Evolutionary conservation across 768 basidiomycete genomes (phyloP), one percentile per base, ranked within the genome.

Genomic region (Rhizopogon vesiculosus): DNA sequence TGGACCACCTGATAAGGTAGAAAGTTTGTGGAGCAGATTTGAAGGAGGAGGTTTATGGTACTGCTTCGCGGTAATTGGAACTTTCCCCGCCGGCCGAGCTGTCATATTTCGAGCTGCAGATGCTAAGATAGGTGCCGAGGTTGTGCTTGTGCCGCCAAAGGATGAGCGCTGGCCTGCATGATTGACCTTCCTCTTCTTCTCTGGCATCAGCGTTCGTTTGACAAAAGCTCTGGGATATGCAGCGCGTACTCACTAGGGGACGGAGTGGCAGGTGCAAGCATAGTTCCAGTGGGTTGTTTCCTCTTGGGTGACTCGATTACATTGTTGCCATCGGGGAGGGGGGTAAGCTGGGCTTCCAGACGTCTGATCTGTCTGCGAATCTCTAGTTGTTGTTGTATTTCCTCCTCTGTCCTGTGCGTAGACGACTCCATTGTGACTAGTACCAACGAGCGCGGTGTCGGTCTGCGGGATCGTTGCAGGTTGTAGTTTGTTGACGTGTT

Each of bases 361-460:
- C 60, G 59, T 0, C 78, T 76, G 46, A 90, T 89, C 58, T 88
- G 76, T 15, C 67, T 70, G 42, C 75, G 72, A 12, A 90, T 67
- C 39, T 80, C 77, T 42, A 73, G 75, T 54, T 85, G 81, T 51
- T 64, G 75, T 29, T 63, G 69, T 43, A 65, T 65, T 28, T 78
- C 76, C 9, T 71, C 68, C 41, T 72, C 61, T 2, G 57, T 59
- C 59, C 79, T 75, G 56, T 70, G 72, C 1, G 77, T 73, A 18
- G 78, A 74, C 0, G 86, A 86, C 44, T 86, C 76, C 86, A 88
- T 87, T 33, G 35, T n/a, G n/a, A n/a, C n/a, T n/a, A n/a, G n/a
- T 4, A 25, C 5, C 25, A 25, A 25, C 25, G 25, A 25, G 25
- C 25, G 25, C 25, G 25, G 25, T 25, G 25, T 25, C 25, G 3